Conservation (phyloP, 495 filamentous ascomycete genomes). For the Penicillium malachiteum region DNA sequence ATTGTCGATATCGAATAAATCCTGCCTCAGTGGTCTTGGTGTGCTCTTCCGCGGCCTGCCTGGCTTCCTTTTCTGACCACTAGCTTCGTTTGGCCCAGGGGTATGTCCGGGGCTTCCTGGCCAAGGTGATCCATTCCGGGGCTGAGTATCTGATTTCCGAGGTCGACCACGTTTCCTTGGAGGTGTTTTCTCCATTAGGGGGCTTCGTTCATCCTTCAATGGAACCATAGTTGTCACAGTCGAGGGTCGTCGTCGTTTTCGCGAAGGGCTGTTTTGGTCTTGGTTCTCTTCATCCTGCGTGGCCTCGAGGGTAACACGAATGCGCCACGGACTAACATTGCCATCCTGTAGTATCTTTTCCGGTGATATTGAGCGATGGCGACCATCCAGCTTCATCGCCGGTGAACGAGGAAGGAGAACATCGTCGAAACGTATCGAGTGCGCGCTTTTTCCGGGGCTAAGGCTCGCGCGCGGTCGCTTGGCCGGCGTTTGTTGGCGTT, state of each 20-base stretch:
- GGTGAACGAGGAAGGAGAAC: conserved; percentile 45
- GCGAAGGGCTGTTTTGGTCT: conserved; percentile 29
- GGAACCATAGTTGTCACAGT: conserved; percentile 53
- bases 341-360: conserved; percentile 36
- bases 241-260: conserved; percentile 38
- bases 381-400: conserved; percentile 34
- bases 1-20: conserved; percentile 13
- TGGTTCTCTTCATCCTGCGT: conserved; percentile 47
- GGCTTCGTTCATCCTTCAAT: conserved; percentile 47
- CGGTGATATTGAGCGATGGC: conserved; percentile 36
- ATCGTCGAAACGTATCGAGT: conserved; percentile 48
- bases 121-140: conserved; percentile 34
- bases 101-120: conserved; percentile 39
- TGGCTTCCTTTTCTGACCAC: conserved; percentile 32
- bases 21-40: conserved; percentile 15
- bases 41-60: conserved; percentile 43
- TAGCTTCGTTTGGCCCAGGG: conserved; percentile 14
- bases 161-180: conserved; percentile 45
- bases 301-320: conserved; percentile 58
- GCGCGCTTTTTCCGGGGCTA: conserved; percentile 39
- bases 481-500: conserved; percentile 34
- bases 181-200: conserved; percentile 31
- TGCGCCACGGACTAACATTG: conserved; percentile 55
- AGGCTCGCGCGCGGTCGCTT: conserved; percentile 39
- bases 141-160: conserved; percentile 39